Conservation (phyloP, 495 filamentous ascomycete genomes). For the Lepraria neglecta region DNA sequence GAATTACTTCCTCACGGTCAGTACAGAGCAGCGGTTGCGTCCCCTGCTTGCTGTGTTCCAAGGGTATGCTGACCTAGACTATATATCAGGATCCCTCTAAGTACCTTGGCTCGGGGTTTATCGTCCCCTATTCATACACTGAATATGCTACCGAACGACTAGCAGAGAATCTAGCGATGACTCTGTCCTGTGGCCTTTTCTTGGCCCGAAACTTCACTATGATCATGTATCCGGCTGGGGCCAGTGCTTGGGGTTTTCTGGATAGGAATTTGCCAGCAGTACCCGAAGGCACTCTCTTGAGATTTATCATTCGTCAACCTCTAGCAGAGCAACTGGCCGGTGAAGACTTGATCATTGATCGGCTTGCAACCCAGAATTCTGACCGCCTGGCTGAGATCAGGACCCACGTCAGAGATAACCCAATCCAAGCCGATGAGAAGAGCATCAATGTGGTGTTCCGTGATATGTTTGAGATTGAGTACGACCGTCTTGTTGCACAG, state of each 20-base stretch:
- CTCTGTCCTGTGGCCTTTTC: slow-evolving; percentile 19
- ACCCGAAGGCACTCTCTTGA: slow-evolving; percentile 10
- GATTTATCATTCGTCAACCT: slow-evolving; percentile 20
- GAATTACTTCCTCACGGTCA: slow-evolving; percentile 33
- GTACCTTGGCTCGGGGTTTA: slow-evolving; percentile 32
- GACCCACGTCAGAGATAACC: slow-evolving; percentile 8
- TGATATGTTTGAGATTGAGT: slow-evolving; percentile 25
- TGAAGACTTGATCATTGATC: neutral
- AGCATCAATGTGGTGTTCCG: slow-evolving; percentile 22
- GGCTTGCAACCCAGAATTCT: slow-evolving; percentile 21
- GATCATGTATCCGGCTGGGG: slow-evolving; percentile 22
- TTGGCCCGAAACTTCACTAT: slow-evolving; percentile 16
- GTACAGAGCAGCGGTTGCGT: slow-evolving; percentile 12
- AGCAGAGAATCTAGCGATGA: slow-evolving; percentile 28
- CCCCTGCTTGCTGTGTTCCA: too few species aligned
- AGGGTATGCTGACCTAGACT: neutral
- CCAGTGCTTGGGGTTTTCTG: slow-evolving; percentile 20
- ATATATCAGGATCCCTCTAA: slow-evolving; percentile 5
- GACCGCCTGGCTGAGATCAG: slow-evolving; percentile 22
- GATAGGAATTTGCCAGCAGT: neutral
- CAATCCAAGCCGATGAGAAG: slow-evolving; percentile 12
- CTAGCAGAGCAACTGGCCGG: neutral
- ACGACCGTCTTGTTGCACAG: slow-evolving; percentile 19
- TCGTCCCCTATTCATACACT: slow-evolving; percentile 37
- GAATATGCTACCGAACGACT: slow-evolving; percentile 30